Conservation (phyloP, 768 basidiomycete genomes). For the Lentinula raphanica region DNA sequence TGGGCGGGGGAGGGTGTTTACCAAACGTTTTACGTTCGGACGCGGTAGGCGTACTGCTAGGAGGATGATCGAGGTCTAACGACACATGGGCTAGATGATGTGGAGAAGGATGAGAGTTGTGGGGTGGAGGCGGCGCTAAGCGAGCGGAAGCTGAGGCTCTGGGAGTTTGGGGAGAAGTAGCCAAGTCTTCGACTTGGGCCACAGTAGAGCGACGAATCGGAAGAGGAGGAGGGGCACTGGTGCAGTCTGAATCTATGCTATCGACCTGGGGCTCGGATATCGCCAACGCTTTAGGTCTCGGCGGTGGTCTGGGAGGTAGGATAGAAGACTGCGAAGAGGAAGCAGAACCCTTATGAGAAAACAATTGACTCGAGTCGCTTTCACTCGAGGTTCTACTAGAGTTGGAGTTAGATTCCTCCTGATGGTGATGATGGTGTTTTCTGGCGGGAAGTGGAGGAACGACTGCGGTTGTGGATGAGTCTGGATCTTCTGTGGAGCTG, state of each 20-base stretch:
- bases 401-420: slow-evolving; percentile 14
- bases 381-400: slow-evolving; percentile 38
- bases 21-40: slow-evolving; percentile 38
- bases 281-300: slow-evolving; percentile 33
- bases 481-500: slow-evolving; percentile 1
- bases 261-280: slow-evolving; percentile 13
- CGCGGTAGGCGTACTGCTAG: slow-evolving; percentile 21
- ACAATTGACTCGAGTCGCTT: slow-evolving; percentile 21
- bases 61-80: slow-evolving; percentile 16
- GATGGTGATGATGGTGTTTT: slow-evolving; percentile 9
- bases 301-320: slow-evolving; percentile 17
- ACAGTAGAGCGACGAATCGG: slow-evolving; percentile 15
- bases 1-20: slow-evolving; percentile 65
- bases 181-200: slow-evolving; percentile 8
- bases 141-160: slow-evolving; percentile 45
- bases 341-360: background rate
- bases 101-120: slow-evolving; percentile 19
- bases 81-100: background rate
- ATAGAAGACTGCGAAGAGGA: slow-evolving; percentile 14
- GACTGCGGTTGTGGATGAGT: slow-evolving; percentile 8
- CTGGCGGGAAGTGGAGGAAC: slow-evolving; percentile 15
- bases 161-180: slow-evolving; percentile 20
- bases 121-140: slow-evolving; percentile 8
- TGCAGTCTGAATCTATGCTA: slow-evolving; percentile 10
- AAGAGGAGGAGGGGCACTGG: slow-evolving; percentile 9